These are phyloP conservation scores for Trichophyton rubrum DNA, from an alignment of 2,329 filamentous ascomycete genomes.

Conservation along the genomic window DNA sequence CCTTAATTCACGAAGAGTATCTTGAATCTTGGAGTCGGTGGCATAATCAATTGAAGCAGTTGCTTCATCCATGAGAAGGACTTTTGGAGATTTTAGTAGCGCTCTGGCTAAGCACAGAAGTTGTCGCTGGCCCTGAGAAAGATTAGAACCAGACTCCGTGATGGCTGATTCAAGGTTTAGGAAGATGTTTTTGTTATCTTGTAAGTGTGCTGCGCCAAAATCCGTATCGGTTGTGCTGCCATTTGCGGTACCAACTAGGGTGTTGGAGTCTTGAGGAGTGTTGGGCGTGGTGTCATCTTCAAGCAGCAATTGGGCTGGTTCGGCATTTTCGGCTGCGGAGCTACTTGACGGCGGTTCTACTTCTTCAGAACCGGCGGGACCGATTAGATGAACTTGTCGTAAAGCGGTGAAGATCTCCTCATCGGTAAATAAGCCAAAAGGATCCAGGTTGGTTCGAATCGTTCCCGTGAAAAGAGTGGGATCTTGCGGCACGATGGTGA, in stretches of 20 bases:
- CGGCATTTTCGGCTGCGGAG: constrained; percentile 13
- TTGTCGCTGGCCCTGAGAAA: constrained; percentile 92
- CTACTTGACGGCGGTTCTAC: constrained; percentile 10
- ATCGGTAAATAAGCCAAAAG: constrained; percentile 78
- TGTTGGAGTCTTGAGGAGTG: constrained; percentile 6
- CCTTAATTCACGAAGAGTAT: constrained; percentile 82
- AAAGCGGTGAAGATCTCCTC: constrained; percentile 81
- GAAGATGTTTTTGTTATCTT: constrained; percentile 91
- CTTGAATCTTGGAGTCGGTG: constrained; percentile 91
- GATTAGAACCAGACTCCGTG: constrained; percentile 80
- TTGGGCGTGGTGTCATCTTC: neutral
- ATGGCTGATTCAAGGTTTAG: constrained; percentile 71
- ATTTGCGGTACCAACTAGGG: constrained; percentile 2
- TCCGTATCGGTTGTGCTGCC: constrained; percentile 1
- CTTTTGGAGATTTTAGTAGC: constrained; percentile 77
- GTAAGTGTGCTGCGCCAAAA: constrained; percentile 11
- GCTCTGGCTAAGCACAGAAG: constrained; percentile 87
- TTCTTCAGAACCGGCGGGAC: constrained; percentile 20
- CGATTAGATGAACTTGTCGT: constrained; percentile 75
- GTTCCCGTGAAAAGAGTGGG: constrained; percentile 85
- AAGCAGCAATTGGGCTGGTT: neutral
- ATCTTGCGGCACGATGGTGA: constrained; percentile 96
- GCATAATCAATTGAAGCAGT: constrained; percentile 95
- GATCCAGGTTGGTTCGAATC: constrained; percentile 83
- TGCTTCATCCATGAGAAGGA: constrained; percentile 98